Evolutionary conservation across 768 basidiomycete species (phyloP), one percentile per base, ranked within the genome.

Genomic region (Leccinum sublutescens): DNA sequence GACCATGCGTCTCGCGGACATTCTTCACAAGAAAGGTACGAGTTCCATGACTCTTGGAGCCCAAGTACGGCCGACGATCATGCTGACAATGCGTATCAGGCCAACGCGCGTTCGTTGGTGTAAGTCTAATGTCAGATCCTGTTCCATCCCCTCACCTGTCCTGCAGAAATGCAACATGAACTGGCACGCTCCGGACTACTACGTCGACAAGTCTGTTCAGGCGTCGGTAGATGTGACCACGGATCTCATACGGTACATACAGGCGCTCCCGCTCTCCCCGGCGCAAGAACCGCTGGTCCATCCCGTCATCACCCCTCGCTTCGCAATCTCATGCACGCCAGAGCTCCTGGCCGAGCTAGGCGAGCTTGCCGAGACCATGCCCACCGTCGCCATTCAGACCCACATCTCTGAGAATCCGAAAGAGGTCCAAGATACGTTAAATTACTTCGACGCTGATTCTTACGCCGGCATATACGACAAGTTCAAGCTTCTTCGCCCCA

Each of bases 261-360:
- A 82, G 40, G 69, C 80, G 5, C 74, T 93, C 52, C 72, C 82
- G 3, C 68, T 71, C 10, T 66, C 74, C 23, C 62, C 67, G 25
- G 62, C 66, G 25, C 68, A 70, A 50, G 77, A 80, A 58, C 79
- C 84, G 2, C 84, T 95, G 7, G 89, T 98, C 10, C 90, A 91
- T 57, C 96, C 96, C 5, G 86, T 94, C 66, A 76, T 98, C 47
- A 98, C 96, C 0, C 96, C 96, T 14, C 90, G 96, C n/a, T 98
- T 98, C 72, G 96, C 96, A 23, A 89, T 98, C 59, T 87, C 91
- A 11, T 96, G 94, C 74, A 85, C 94, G 0, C 72, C 79, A 12
- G 75, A 82, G n/a, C 83, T 95, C 31, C 80, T 98, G 52, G 50
- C 68, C 1, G 73, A 76, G 4, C 79, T 98, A 5, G 86, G 89